Base-by-base conservation (phyloP, 2,329 filamentous ascomycete genomes). In the Arthroderma uncinatum region DNA sequence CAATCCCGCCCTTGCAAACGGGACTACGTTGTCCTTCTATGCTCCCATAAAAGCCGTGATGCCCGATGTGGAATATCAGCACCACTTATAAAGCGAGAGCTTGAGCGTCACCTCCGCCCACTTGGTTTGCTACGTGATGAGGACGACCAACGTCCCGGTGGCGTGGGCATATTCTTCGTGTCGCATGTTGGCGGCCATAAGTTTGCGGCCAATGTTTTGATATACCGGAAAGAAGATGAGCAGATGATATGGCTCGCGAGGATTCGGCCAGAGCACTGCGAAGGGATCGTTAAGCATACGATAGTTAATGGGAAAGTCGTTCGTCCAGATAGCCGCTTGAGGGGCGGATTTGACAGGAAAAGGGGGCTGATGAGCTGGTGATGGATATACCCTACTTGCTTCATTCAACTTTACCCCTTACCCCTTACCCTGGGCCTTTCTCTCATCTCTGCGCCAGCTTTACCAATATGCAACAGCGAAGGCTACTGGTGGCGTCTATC, bases 101-200 rank as follows among this genome's bases (percentile, higher is more conserved):
- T 98, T 56, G 89, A 95, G 75, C 82, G 92, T 1, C 89, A 96
- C 68, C 79, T 97, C 34, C 84, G 90, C 0, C 87, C 88, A 0
- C 76, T 95, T 6, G 91, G 90, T 0, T 74, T 98, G 21, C 89
- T 86, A 70, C 85, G 93, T 37, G 92, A 97, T 68, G 74, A 93
- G 44, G 84, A 94, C 67, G 59, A 60, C 33, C 93, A 97, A 69
- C 77, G 93, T 57, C 89, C 91, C 0, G 92, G 92, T 9, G 93
- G 93, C 14, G 92, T 95, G 3, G 91, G 89, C 0, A 87, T 98
- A 62, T 95, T 95, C 74, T 97, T 95, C 68, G 94, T 97, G 67
- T 92, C 84, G 63, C 93, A 98, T 67, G 90, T 96, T 1, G 93
- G 93, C 28, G 93, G 93, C 0, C 93, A 98, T 76, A 96, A 96